Percentiles rank a stretch among this genome's conserved stretches.
phyloP scores from a whole-genome alignment of 176 grass and related monocot genomes.

The Oryza brachyantha region DNA sequence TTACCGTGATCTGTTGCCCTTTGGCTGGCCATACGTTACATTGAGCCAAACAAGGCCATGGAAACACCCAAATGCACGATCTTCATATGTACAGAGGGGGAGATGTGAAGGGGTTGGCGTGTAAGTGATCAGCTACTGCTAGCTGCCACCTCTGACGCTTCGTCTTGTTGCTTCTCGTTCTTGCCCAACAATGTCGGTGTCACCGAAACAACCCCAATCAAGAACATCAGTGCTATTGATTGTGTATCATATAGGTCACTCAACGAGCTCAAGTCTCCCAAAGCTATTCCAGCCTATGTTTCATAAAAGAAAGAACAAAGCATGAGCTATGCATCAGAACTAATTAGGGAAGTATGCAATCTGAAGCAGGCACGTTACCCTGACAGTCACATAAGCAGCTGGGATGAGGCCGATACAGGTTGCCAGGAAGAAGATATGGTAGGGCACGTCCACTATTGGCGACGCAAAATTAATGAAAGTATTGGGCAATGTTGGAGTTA shows the following conservation, averaged over 20 bases:
- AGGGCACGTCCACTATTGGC: slow-evolving; percentile 93
- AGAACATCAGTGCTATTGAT: slow-evolving; percentile 79
- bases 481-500: slow-evolving; percentile 95
- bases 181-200: slow-evolving; percentile 78
- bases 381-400: slow-evolving; percentile 86
- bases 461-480: slow-evolving; percentile 99
- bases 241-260: slow-evolving; percentile 89
- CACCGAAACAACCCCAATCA: slow-evolving; percentile 85
- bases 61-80: slow-evolving; percentile 4
- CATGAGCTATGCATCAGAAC: not conserved
- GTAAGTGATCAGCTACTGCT: slow-evolving; percentile 40
- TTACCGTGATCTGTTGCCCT: not conserved
- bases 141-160: slow-evolving; percentile 24
- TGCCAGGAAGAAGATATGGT: slow-evolving; percentile 81
- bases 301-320: slow-evolving; percentile 1
- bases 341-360: not conserved
- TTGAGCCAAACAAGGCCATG: not conserved
- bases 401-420: slow-evolving; percentile 91
- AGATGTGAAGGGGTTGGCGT: not conserved
- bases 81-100: slow-evolving; percentile 40
- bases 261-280: slow-evolving; percentile 78
- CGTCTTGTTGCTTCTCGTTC: slow-evolving; percentile 46
- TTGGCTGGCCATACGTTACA: not conserved
- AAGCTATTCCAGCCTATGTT: slow-evolving; percentile 85
- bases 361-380: slow-evolving; percentile 40